Percentiles rank a stretch among this genome's conserved stretches.
phyloP scores from a whole-genome alignment of 2,329 filamentous ascomycete species.

The Penicillium sp. region DNA sequence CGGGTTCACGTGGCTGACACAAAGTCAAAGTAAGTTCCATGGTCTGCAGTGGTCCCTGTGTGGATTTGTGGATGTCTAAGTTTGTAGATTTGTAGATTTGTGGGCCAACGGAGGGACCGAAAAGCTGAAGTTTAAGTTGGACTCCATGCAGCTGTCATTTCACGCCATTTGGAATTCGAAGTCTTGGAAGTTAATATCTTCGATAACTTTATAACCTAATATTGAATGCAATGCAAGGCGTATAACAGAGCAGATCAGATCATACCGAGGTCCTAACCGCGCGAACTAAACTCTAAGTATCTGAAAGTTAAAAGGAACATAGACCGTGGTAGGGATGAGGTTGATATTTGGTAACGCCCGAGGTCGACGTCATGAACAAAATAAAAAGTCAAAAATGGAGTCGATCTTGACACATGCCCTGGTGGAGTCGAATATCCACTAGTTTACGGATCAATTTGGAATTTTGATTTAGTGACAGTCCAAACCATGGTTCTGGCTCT shows the following conservation, averaged over 20 bases:
- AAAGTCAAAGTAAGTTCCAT: not conserved
- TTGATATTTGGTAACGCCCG: not conserved
- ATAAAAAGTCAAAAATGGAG: conserved; percentile 2
- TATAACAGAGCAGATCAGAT: not conserved
- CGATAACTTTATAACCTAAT: not conserved
- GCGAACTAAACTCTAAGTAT: conserved; percentile 15
- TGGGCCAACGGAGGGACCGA: not conserved
- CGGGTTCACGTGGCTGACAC: conserved; percentile 16
- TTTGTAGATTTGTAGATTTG: not conserved
- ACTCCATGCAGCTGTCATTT: conserved; percentile 1
- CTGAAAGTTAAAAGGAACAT: not conserved
- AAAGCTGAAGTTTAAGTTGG: not conserved
- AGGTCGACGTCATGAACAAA: conserved; percentile 11
- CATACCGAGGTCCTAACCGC: not conserved
- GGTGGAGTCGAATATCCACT: conserved; percentile 1
- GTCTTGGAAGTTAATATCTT: not conserved
- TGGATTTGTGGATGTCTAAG: not conserved
- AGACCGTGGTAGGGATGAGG: not conserved
- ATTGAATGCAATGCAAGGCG: not conserved
- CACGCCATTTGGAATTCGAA: not conserved
- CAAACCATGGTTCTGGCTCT: not conserved
- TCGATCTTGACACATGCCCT: conserved; percentile 5
- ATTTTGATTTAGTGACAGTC: not conserved
- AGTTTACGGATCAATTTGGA: conserved; percentile 12
- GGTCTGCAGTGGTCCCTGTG: not conserved